Base-by-base conservation (phyloP, 441 rosid genomes). In the Croton laevigatus region DNA sequence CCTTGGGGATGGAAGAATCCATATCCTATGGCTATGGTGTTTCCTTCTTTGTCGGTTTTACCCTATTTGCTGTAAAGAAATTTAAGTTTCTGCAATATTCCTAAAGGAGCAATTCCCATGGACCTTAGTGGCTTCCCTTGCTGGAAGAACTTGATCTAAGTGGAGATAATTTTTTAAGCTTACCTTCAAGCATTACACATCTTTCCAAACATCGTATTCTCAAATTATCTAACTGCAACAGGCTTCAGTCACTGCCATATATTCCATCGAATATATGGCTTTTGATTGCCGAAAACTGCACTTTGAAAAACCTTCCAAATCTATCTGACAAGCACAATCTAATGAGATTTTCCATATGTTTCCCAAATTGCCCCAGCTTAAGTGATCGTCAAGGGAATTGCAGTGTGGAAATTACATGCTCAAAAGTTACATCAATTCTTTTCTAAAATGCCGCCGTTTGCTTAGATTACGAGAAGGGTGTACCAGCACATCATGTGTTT, bases 81-180 rank as follows among this genome's bases (percentile, higher is more conserved):
- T 65, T 66, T 84, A 10, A 75, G 76, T 66, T 79, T 80, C 53
- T 77, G 83, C 81, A 82, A 82, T 73, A 73, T 87, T 45, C 49
- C 12, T 13, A 58, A 3, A 6, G 75, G 68, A 46, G 71, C 53
- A 11, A 77, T 86, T 38, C 88, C 86, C 0, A 66, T 13, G 45
- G 82, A 79, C 53, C 32, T 82, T 34, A 45, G 14, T 45, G 13
- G 49, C 49, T 45, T 45, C 49, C 49, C 13, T 45, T 45, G 49
- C 16, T 45, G 49, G 16, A 45, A 45, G 2, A 8, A 9, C 49
- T 45, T 3, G 11, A 45, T 12, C 49, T 45, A 10, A 45, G 49
- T 45, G 49, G 49, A 11, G 10, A 45, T 8, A 45, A 45, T 45
- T 45, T 45, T 12, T 3, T 45, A 14, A 45, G 12, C 12, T 10